Conservation (phyloP, 192 early-diverging fungal species). For the Chytriomyces hyalinus region DNA sequence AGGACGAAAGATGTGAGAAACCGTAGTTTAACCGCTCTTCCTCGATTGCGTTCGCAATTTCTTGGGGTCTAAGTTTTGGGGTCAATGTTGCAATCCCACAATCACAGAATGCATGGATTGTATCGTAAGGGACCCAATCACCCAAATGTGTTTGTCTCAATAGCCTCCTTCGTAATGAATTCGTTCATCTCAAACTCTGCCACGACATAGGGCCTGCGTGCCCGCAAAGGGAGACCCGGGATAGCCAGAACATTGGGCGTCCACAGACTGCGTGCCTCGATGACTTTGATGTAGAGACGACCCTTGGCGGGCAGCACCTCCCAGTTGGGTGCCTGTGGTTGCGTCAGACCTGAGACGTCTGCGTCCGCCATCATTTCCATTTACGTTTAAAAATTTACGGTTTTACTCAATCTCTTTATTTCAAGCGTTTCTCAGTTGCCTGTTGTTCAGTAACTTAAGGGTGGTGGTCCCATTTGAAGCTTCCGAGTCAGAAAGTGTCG, state of each 20-base stretch:
- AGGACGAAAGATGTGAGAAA: neutral
- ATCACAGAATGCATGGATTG: neutral
- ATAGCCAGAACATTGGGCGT: constrained; percentile 65
- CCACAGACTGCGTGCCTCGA: constrained; percentile 78
- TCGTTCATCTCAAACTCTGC: constrained; percentile 91
- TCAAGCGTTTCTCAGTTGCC: neutral
- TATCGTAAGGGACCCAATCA: neutral
- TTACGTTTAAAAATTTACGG: neutral
- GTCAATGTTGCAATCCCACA: neutral
- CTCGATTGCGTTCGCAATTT: neutral
- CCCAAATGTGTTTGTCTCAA: neutral
- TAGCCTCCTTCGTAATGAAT: constrained; percentile 54
- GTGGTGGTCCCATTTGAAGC: too few relatives aligned
- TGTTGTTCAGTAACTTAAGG: too few relatives aligned
- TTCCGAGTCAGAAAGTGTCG: too few relatives aligned
- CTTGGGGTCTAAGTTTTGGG: neutral
- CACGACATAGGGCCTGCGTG: constrained; percentile 73
- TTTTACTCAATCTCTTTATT: neutral
- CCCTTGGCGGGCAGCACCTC: constrained; percentile 5
- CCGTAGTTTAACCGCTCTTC: neutral
- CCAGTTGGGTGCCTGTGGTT: constrained; percentile 14
- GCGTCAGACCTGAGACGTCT: neutral
- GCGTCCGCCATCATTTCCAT: neutral
- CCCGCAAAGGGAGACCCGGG: neutral
- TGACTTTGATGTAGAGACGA: constrained; percentile 65